Conservation (phyloP, 352 stramenopile genomes). For the Globisporangium radiosum region DNA sequence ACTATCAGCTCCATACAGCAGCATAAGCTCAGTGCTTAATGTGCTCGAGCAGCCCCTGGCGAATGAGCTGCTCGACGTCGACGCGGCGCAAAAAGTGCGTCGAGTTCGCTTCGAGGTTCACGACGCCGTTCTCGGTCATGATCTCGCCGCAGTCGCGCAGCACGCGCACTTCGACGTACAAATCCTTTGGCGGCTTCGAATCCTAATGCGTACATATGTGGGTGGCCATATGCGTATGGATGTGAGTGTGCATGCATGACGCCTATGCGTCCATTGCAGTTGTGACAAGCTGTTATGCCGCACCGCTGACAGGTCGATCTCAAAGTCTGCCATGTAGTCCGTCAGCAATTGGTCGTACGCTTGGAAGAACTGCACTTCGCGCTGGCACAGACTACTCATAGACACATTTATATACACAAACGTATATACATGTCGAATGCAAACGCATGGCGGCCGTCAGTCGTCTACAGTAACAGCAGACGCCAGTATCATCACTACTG, state of each 20-base stretch:
- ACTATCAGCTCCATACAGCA: no score
- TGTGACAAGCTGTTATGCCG: neutral
- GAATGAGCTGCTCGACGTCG: conserved; percentile 81
- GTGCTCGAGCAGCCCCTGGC: conserved; percentile 80
- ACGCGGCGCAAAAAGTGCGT: conserved; percentile 86
- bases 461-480: no score
- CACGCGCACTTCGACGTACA: conserved; percentile 88
- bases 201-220: conserved; percentile 27
- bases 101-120: conserved; percentile 84
- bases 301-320: conserved; percentile 82
- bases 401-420: neutral
- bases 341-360: conserved; percentile 88
- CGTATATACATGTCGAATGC: neutral
- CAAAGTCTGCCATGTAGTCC: conserved; percentile 86
- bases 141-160: conserved; percentile 86
- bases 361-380: conserved; percentile 88
- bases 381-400: conserved; percentile 56
- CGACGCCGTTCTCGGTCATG: conserved; percentile 86
- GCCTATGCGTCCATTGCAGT: neutral
- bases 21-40: conserved; percentile 43
- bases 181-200: conserved; percentile 84
- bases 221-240: neutral
- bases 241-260: neutral
- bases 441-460: no score
- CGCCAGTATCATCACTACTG: no score